Base-by-base conservation (phyloP, 805 yeast species). In the Cyberlindnera americana region DNA sequence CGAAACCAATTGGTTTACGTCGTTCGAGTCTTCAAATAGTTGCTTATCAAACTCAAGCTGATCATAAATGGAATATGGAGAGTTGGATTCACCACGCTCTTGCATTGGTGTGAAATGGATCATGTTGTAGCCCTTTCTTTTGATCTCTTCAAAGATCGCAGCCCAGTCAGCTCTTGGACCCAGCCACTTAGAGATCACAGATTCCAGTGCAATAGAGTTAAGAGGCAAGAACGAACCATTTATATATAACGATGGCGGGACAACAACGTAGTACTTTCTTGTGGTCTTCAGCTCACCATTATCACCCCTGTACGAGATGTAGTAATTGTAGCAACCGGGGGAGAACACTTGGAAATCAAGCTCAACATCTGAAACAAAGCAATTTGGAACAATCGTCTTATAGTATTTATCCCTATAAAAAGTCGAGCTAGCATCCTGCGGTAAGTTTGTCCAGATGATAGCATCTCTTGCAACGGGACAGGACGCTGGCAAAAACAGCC, bases 21-120 rank as follows among this genome's bases (percentile, higher is more conserved):
- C 81, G 0, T 66, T 62, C 19, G 69, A 69, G 34, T 72, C 71
- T 36, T 69, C 58, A 57, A 93, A 91, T 18, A 79, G 60, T 0
- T 51, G 59, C 0, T 83, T 77, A 56, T 91, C 98, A 62, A 83
- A 90, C 19, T 56, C 61, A 44, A 88, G 71, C 62, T 93, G 98
- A 59, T 91, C 96, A 52, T 66, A 81, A 38, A 91, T 87, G 4
- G 96, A 86, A 58, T 90, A 91, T 0, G 99, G 99, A 6, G 97
- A 90, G 60, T 90, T 76, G 1, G 96, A 85, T 46, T 73, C 83
- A 24, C 99, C 99, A 40, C 98, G 72, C 47, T 80, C 66, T 62
- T 91, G 96, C 50, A 91, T 69, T 0, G 99, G 99, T 6, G 97
- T 90, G 60, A 91, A 91, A 66, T 91, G 99, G 31, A 93, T 69